Conservation (phyloP, 1,284 basidiomycete species). For the Meripilus lineatus region DNA sequence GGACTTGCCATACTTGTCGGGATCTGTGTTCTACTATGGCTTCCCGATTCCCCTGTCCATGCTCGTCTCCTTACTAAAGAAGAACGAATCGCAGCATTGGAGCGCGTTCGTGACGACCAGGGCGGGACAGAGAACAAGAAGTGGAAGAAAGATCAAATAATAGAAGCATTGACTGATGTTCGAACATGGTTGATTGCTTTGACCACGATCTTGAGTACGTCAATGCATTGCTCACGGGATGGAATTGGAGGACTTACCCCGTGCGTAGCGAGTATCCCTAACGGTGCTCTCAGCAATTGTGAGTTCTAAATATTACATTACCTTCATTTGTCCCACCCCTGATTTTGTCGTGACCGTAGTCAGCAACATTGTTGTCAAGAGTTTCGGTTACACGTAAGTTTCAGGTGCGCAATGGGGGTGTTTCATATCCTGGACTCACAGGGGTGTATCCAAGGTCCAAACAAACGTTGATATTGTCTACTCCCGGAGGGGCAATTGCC, state of each 20-base stretch:
- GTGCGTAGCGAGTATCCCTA: constrained; percentile 52
- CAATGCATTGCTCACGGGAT: no score
- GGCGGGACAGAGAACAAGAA: constrained; percentile 59
- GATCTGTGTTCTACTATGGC: constrained; percentile 50
- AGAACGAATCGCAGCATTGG: constrained; percentile 59
- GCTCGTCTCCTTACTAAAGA: constrained; percentile 52
- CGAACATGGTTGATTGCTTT: constrained; percentile 62
- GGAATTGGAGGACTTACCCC: constrained; percentile 35
- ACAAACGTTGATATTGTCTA: constrained; percentile 58
- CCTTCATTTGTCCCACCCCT: neutral
- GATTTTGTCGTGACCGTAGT: constrained; percentile 31
- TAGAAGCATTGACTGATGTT: constrained; percentile 55
- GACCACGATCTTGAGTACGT: constrained; percentile 52
- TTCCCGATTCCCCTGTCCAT: constrained; percentile 64
- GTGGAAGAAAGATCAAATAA: constrained; percentile 54
- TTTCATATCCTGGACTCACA: neutral
- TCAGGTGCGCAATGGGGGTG: neutral
- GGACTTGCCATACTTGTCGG: constrained; percentile 58
- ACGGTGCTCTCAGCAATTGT: constrained; percentile 64
- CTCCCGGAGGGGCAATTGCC: constrained; percentile 52
- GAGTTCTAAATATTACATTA: constrained; percentile 14
- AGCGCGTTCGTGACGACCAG: constrained; percentile 65
- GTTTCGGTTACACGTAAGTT: constrained; percentile 61
- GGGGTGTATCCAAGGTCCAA: constrained; percentile 37
- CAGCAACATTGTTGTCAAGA: constrained; percentile 58